These are phyloP conservation scores for Lojkania enalia DNA, from an alignment of 2,329 filamentous ascomycete genomes.

Conservation along the genomic window DNA sequence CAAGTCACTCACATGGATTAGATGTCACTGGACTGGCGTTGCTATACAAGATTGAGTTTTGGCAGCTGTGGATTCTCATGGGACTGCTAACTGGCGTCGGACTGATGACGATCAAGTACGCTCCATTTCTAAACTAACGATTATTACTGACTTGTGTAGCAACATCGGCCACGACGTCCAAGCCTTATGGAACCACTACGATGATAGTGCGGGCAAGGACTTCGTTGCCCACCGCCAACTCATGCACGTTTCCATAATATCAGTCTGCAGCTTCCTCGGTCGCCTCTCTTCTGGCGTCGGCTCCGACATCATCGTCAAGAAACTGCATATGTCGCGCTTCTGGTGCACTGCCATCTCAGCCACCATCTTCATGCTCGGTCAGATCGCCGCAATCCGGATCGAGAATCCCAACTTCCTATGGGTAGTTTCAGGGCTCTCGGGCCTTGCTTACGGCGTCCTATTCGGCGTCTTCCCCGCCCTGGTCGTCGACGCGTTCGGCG, in stretches of 20 bases:
- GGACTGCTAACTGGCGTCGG: conserved; percentile 90
- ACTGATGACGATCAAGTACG: conserved; percentile 98
- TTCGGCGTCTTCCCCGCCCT: conserved; percentile 94
- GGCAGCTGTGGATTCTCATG: conserved; percentile 87
- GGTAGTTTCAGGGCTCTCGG: conserved; percentile 79
- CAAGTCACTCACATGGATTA: conserved; percentile 75
- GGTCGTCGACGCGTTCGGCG: conserved; percentile 83
- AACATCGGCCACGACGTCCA: conserved; percentile 93
- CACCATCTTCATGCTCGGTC: conserved; percentile 75
- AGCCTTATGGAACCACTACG: conserved; percentile 85
- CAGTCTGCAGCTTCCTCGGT: conserved; percentile 81
- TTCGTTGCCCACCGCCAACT: conserved; percentile 83
- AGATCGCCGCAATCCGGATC: conserved; percentile 74
- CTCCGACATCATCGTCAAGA: conserved; percentile 86
- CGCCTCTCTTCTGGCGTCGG: conserved; percentile 75
- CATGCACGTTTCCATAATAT: conserved; percentile 93
- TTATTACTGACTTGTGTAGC: conserved; percentile 57
- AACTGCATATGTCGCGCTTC: conserved; percentile 75
- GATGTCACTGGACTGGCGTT: conserved; percentile 87
- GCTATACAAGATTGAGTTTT: conserved; percentile 76
- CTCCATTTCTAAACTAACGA: conserved; percentile 17
- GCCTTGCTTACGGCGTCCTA: conserved; percentile 87
- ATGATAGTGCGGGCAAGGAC: conserved; percentile 69
- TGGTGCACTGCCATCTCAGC: conserved; percentile 88
- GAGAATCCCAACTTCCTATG: conserved; percentile 76